These are phyloP conservation scores for Helianthus annuus DNA, from an alignment of 129 eudicot species.

Conservation along the genomic window HanXRQr2.0-SUNRISE NC_035445.2:66939853-66940352, in stretches of 20 bases:
- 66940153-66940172: too few relatives aligned
- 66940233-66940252: too few relatives aligned
- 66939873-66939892: constrained; percentile 26
- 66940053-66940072: background rate
- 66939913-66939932: constrained; percentile 4
- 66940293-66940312: too few relatives aligned
- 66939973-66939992: background rate
- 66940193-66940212: too few relatives aligned
- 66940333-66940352: too few relatives aligned
- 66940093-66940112: background rate
- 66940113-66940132: too few relatives aligned
- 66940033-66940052: background rate
- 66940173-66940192: too few relatives aligned
- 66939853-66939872: constrained; percentile 9
- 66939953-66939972: constrained; percentile 13
- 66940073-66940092: background rate
- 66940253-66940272: too few relatives aligned
- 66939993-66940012: constrained; percentile 19
- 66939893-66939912: constrained; percentile 2
- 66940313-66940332: too few relatives aligned
- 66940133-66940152: too few relatives aligned
- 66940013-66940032: constrained; percentile 11
- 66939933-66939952: constrained; percentile 5
- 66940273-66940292: too few relatives aligned
- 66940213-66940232: too few relatives aligned